Evolutionary conservation across 2,329 filamentous ascomycete species (phyloP).

Genomic region (Grosmannia serpens): DNA sequence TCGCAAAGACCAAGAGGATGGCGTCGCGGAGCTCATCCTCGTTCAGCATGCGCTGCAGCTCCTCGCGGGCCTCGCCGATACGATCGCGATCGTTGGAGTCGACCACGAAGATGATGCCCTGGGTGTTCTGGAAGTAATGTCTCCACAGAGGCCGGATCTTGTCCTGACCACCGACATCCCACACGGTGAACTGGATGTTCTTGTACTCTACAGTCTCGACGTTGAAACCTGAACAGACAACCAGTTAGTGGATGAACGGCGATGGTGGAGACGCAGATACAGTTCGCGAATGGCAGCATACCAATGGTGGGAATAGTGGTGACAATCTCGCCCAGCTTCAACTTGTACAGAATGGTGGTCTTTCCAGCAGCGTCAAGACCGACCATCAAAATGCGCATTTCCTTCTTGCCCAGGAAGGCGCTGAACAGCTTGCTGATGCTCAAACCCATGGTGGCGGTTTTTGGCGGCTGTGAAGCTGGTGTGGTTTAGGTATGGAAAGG

Average conservation of each 20-base stretch:
- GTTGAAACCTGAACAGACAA: conserved; percentile 66
- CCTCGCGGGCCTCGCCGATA: conserved; percentile 92
- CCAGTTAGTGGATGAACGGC: background rate
- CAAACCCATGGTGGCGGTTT: conserved; percentile 82
- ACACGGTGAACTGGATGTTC: conserved; percentile 99
- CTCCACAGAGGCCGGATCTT: conserved; percentile 99
- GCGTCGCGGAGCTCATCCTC: conserved; percentile 98
- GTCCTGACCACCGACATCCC: conserved; percentile 99
- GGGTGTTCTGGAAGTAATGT: conserved; percentile 99
- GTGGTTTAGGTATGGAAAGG: background rate
- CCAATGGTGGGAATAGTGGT: conserved; percentile 98
- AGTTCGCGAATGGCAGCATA: conserved; percentile 32
- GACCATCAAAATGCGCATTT: conserved; percentile 99
- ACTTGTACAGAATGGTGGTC: conserved; percentile 99
- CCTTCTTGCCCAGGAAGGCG: conserved; percentile 97
- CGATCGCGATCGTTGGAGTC: conserved; percentile 98
- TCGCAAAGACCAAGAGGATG: conserved; percentile 93
- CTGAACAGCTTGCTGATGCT: conserved; percentile 95
- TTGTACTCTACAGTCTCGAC: conserved; percentile 99
- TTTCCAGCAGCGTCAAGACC: conserved; percentile 99
- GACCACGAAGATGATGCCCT: conserved; percentile 99
- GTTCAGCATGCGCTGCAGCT: conserved; percentile 96
- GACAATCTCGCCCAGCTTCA: conserved; percentile 98
- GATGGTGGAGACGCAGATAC: background rate
- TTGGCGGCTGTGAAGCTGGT: background rate